These are phyloP conservation scores for Nowakowskiella sp. DNA, from an alignment of 192 early-diverging fungal species.

Conservation along the genomic window DNA sequence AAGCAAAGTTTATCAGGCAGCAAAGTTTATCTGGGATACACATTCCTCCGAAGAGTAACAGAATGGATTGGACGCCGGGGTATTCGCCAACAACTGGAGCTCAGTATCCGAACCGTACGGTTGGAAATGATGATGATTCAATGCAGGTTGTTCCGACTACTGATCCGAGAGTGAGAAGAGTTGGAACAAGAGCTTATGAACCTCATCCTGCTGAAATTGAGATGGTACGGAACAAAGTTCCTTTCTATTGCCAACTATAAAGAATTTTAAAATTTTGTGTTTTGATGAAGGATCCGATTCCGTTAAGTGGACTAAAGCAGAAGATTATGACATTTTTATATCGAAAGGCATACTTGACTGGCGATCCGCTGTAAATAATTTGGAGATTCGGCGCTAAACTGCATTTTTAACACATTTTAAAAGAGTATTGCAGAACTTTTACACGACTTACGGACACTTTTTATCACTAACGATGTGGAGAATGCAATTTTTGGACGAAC, in stretches of 20 bases:
- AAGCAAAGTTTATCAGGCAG: slow-evolving; percentile 36
- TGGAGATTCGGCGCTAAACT: not conserved
- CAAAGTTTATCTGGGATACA: not conserved
- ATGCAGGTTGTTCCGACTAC: slow-evolving; percentile 13
- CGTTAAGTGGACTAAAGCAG: slow-evolving; percentile 61
- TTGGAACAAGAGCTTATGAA: not conserved
- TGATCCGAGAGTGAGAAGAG: not conserved
- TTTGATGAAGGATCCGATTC: too few relatives aligned
- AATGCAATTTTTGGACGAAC: slow-evolving; percentile 56
- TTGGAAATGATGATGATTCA: not conserved
- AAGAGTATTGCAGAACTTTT: slow-evolving; percentile 43
- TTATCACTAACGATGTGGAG: slow-evolving; percentile 56
- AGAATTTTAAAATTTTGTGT: slow-evolving; percentile 21
- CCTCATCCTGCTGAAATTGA: not conserved
- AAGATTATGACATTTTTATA: slow-evolving; percentile 57
- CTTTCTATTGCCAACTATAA: not conserved
- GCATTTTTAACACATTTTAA: slow-evolving; percentile 1
- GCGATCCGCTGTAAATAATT: slow-evolving; percentile 26
- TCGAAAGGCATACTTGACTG: slow-evolving; percentile 38
- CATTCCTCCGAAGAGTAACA: not conserved
- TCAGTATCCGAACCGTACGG: not conserved
- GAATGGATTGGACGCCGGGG: slow-evolving; percentile 7
- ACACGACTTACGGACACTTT: slow-evolving; percentile 54
- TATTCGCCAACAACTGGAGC: slow-evolving; percentile 3
- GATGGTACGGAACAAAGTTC: not conserved